Conservation (phyloP, 2,329 filamentous ascomycete genomes). For the Sporothrix curviconia region DNA sequence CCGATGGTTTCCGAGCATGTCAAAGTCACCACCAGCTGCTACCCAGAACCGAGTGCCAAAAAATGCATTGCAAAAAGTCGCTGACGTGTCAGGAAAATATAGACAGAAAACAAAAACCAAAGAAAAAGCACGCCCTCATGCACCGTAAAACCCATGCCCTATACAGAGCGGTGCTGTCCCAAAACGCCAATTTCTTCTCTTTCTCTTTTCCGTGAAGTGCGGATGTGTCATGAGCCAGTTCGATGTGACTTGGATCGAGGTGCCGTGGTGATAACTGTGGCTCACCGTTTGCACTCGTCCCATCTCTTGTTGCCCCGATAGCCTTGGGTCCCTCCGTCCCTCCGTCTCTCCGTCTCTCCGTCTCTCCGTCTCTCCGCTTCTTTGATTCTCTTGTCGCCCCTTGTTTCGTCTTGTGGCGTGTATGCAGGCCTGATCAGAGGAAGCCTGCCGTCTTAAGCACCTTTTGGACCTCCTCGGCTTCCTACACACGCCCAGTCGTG, state of each 20-base stretch:
- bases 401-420: background rate
- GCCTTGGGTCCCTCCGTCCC: background rate
- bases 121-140: background rate
- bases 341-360: background rate
- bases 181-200: background rate
- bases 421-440: constrained; percentile 25
- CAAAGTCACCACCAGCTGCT: no score
- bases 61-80: background rate
- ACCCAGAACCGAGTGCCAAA: no score
- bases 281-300: background rate
- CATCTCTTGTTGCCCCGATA: background rate
- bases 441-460: constrained; percentile 36
- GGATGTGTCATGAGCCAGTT: no score
- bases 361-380: background rate
- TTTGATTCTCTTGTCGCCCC: background rate
- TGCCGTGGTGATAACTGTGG: no score
- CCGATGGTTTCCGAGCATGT: no score
- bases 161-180: background rate
- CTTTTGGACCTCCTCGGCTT: constrained; percentile 30
- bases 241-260: no score
- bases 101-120: background rate
- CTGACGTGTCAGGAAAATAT: background rate
- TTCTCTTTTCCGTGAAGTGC: background rate
- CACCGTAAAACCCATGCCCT: constrained; percentile 7
- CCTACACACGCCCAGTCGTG: constrained; percentile 21